Conservation (phyloP, 192 early-diverging fungal genomes). For the Spinellus fusiger region DNA sequence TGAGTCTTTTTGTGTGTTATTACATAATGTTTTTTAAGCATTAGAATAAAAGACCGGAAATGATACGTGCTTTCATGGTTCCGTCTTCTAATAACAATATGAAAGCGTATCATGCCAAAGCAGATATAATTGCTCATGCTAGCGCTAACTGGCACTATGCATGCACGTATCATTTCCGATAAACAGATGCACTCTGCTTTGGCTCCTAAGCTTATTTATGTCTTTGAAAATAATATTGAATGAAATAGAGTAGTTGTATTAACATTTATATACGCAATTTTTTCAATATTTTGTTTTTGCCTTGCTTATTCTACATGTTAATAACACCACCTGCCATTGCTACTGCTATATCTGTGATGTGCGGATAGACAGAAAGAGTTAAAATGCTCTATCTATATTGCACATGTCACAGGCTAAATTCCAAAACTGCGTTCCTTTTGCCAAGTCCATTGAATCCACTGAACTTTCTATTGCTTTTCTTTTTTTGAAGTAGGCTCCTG, state of each 20-base stretch:
- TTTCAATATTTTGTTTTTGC: too few species aligned
- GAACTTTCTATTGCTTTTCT: not conserved
- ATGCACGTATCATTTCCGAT: not conserved
- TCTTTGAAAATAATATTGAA: too few species aligned
- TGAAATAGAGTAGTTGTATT: not conserved
- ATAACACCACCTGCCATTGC: not conserved
- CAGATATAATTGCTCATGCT: not conserved
- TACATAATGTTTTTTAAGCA: too few species aligned
- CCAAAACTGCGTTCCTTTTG: constrained; percentile 6
- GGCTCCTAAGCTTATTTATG: not conserved
- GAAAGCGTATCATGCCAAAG: not conserved
- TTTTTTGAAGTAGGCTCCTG: constrained; percentile 3
- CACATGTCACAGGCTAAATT: constrained; percentile 5
- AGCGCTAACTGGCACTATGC: not conserved
- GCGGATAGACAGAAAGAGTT: too few species aligned
- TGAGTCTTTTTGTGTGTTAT: too few species aligned
- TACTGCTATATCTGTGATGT: not conserved
- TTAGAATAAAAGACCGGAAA: too few species aligned
- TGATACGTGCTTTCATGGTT: too few species aligned
- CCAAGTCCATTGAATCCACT: constrained; percentile 3
- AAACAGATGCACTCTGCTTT: not conserved
- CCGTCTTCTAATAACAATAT: not conserved
- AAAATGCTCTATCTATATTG: not conserved
- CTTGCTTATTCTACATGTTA: too few species aligned
- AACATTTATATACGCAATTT: not conserved